Conservation (phyloP, 2,329 filamentous ascomycete species). For the Chaetomium globosum region DNA sequence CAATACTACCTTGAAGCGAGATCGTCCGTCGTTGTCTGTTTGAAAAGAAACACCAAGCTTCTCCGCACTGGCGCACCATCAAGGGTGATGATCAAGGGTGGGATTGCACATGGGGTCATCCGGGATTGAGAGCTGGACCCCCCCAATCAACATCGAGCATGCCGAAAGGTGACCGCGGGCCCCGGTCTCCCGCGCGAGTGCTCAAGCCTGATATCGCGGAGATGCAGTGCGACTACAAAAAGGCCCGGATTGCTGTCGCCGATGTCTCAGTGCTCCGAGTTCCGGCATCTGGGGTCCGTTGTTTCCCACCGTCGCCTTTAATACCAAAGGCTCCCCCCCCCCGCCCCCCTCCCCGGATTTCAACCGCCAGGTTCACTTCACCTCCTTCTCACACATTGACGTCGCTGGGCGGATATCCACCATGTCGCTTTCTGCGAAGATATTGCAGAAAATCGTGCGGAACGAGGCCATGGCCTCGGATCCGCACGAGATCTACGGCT, state of each 20-base stretch:
- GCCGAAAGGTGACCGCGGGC: background rate
- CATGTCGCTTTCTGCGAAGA: slow-evolving; percentile 32
- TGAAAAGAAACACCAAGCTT: slow-evolving; percentile 17
- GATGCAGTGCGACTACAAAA: slow-evolving; percentile 32
- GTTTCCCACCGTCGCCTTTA: background rate
- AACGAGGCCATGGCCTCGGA: slow-evolving; percentile 67
- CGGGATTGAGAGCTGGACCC: slow-evolving; percentile 20
- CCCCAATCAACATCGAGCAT: slow-evolving; percentile 27
- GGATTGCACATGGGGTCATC: slow-evolving; percentile 22
- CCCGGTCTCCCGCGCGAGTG: slow-evolving; percentile 25
- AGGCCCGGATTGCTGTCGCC: slow-evolving; percentile 27
- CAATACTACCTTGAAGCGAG: background rate
- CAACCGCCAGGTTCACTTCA: background rate
- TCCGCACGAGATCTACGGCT: slow-evolving; percentile 69
- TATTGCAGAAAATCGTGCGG: slow-evolving; percentile 51
- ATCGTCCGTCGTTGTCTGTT: background rate
- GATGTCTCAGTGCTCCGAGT: slow-evolving; percentile 18
- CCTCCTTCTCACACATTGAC: slow-evolving; percentile 7
- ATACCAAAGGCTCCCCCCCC: slow-evolving; percentile 5
- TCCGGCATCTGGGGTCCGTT: slow-evolving; percentile 20
- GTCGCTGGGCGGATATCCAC: slow-evolving; percentile 21
- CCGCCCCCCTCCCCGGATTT: slow-evolving; percentile 5
- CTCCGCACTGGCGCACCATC: slow-evolving; percentile 22
- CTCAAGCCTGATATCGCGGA: slow-evolving; percentile 23
- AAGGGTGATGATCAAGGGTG: slow-evolving; percentile 16